Evolutionary conservation across 441 rosid genomes (phyloP).

Genomic region (Aleurites moluccanus): DNA sequence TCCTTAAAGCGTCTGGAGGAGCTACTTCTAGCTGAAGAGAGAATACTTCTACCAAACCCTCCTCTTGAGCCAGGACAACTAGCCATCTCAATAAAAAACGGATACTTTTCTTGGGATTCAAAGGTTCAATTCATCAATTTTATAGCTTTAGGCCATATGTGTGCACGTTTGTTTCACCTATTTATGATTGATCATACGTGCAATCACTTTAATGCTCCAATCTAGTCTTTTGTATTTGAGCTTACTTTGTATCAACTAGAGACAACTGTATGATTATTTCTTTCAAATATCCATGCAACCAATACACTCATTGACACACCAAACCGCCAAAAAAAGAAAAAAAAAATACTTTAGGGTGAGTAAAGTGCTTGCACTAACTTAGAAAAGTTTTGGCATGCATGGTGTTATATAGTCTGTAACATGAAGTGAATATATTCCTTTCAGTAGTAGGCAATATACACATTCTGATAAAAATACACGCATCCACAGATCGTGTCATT

Average conservation of each 20-base stretch:
- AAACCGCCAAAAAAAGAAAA: neutral
- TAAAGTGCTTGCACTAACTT: slow-evolving; percentile 6
- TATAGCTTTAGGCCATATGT: neutral
- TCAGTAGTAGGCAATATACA: neutral
- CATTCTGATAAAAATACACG: neutral
- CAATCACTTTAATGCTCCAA: neutral
- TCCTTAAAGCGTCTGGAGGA: slow-evolving; percentile 96
- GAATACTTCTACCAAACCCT: slow-evolving; percentile 90
- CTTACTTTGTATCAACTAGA: neutral
- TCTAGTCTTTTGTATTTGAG: neutral
- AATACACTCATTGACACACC: neutral
- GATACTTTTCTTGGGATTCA: slow-evolving; percentile 95
- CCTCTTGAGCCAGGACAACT: slow-evolving; percentile 74
- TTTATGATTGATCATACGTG: neutral
- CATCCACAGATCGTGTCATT: neutral
- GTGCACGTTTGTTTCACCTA: neutral
- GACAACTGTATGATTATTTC: neutral
- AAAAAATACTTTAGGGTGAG: neutral
- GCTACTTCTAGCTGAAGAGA: slow-evolving; percentile 84
- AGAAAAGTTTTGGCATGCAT: neutral
- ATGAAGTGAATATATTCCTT: neutral
- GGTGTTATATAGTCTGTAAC: neutral
- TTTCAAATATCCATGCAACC: neutral
- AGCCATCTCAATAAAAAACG: slow-evolving; percentile 82
- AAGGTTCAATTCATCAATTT: slow-evolving; percentile 48